Evolutionary conservation across 768 basidiomycete genomes (phyloP), one percentile per base, ranked within the genome.

Genomic region (Pseudohyphozyma bogoriensis): DNA sequence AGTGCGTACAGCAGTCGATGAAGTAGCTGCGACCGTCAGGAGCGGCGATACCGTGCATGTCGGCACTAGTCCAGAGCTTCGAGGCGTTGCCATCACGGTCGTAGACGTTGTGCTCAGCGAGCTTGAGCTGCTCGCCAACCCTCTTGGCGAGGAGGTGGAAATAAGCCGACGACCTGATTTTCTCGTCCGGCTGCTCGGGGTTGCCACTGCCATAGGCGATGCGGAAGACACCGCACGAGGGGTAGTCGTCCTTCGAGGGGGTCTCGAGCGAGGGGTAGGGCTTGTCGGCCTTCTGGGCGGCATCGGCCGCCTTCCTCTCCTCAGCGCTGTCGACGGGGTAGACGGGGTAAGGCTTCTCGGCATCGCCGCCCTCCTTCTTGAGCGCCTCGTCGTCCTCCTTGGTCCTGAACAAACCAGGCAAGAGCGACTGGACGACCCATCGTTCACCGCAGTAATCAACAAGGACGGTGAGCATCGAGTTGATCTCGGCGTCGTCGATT

Each of bases 141-240:
- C 75, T 70, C 55, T 68, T 67, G 66, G 76, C 75, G 55, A 76
- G 61, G 51, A 72, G 72, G 64, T 74, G 74, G 50, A 78, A 67
- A 36, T 69, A 64, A 6, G 51, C 58, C n/a, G 49, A 1, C 20
- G 55, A 55, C 36, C 63, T 59, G 18, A 68, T 46, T 56, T 64
- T 54, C 31, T 65, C 64, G 35, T 69, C 63, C 11, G 68, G 69
- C 24, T 71, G 63, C 58, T 78, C 77, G 35, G 73, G 73, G 65
- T 77, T 74, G 52, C 72, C 59, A 51, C 60, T 59, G 29, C 77
- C 77, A 67, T 78, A 77, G 53, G 77, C 75, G 71, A 77, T 77
- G 24, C 76, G 68, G 53, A 75, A 73, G 45, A 72, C 72, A 26
- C 73, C 71, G 16, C 66, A 49, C 3, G 69, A 58, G 37, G 66